Base-by-base conservation (phyloP, 2,329 filamentous ascomycete genomes). In the Talaromyces albobiverticillius region DNA sequence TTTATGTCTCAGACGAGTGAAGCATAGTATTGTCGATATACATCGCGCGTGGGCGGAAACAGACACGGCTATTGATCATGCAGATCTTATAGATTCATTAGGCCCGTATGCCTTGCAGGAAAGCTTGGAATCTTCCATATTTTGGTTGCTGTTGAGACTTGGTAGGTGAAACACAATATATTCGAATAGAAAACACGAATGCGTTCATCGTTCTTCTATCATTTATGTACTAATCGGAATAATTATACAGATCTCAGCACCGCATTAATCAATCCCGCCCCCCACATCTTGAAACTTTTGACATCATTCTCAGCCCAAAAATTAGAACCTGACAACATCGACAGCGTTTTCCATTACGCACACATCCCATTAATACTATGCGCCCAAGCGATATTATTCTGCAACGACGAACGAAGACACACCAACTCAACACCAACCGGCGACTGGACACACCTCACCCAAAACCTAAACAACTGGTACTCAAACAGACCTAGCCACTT, bases 381-480 rank as follows among this genome's bases (percentile, higher is more conserved):
- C 51, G 65, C 59, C 5, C 62, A 62, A 23, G 59, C 60, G 11
- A 34, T 67, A 23, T 40, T 58, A 26, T 59, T 57, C 16, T 57
- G 51, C 46, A 59, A 60, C 46, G 61, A 43, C 49, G 59, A 54
- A 63, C 53, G 7, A 47, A 31, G 36, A 25, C 22, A 59, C 11
- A 29, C 40, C 23, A 57, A 48, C 34, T 46, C 40, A 31, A 56
- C 11, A 54, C 53, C 11, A 11, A 14, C 14, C 46, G 10, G 25
- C 25, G 16, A 22, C 3, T 68, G 66, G 65, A 56, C 65, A 23
- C 54, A 64, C 16, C 32, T 64, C 7, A 59, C 62, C 14, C 61
- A 64, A 13, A 59, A 64, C 36, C 58, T 69, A 5, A 57, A 62
- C 10, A 57, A 63, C 18, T 69, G 66, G 64, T 63, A 68, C 45